These are phyloP conservation scores for Pseudogymnoascus sp. DNA, from an alignment of 2,329 filamentous ascomycete species.

Conservation along the genomic window DNA sequence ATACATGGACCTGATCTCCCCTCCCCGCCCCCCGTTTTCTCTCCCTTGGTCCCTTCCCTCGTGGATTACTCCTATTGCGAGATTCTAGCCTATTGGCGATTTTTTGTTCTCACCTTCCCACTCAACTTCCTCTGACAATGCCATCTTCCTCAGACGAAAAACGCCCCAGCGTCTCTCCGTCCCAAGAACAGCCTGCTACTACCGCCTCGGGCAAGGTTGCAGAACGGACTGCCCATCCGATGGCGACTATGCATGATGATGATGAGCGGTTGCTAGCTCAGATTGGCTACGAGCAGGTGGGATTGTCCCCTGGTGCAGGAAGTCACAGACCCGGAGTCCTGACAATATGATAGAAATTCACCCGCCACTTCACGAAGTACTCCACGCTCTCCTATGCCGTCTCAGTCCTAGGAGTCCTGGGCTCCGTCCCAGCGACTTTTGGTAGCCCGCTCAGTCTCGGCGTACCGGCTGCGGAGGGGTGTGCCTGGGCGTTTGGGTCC, in stretches of 20 bases:
- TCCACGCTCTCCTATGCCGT: conserved; percentile 61
- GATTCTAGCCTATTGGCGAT: background rate
- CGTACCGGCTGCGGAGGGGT: conserved; percentile 57
- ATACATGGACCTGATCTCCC: background rate
- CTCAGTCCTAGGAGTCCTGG: conserved; percentile 57
- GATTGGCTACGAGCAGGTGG: conserved; percentile 57
- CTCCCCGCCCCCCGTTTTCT: background rate
- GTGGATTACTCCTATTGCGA: background rate
- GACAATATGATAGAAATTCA: conserved; percentile 43
- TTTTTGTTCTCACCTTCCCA: background rate
- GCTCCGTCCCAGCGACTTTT: conserved; percentile 60
- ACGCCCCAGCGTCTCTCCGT: background rate
- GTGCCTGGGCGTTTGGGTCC: conserved; percentile 60
- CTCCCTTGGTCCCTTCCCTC: background rate
- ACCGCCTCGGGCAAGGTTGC: background rate
- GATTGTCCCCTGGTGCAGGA: too few species aligned
- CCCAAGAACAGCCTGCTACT: background rate
- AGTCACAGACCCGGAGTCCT: too few species aligned
- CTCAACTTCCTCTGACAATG: background rate
- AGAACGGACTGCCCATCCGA: conserved; percentile 16
- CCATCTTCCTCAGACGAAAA: conserved; percentile 2
- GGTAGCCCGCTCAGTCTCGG: conserved; percentile 51
- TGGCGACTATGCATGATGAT: conserved; percentile 49
- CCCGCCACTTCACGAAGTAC: conserved; percentile 59
- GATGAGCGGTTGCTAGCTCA: conserved; percentile 54